phyloP scores from a whole-genome alignment of 495 filamentous ascomycete genomes.

The Cercophora scortea region DNA sequence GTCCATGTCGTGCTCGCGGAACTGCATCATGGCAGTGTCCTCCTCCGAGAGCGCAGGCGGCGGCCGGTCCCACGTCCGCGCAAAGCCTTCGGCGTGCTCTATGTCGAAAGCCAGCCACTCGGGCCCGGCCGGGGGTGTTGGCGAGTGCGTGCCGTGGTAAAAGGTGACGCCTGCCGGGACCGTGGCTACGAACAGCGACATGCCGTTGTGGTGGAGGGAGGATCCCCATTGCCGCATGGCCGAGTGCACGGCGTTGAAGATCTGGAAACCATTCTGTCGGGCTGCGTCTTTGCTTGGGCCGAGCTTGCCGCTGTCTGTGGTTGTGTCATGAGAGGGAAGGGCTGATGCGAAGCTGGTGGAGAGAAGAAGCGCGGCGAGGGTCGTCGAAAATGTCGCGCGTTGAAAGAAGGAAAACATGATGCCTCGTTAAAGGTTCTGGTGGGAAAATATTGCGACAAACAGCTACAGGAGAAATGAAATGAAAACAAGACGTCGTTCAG shows the following conservation, averaged over 20 bases:
- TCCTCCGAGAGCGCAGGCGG: neutral
- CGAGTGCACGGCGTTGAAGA: slow-evolving; percentile 61
- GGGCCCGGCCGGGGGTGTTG: slow-evolving; percentile 35
- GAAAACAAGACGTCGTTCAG: too few relatives aligned
- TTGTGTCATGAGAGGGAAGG: neutral
- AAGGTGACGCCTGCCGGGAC: slow-evolving; percentile 53
- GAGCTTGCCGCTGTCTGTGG: neutral
- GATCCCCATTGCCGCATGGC: slow-evolving; percentile 61
- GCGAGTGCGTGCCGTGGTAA: slow-evolving; percentile 48
- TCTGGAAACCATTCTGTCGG: slow-evolving; percentile 45
- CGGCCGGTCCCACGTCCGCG: slow-evolving; percentile 10
- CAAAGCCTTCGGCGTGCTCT: slow-evolving; percentile 57
- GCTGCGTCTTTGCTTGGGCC: slow-evolving; percentile 7
- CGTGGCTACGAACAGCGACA: slow-evolving; percentile 53
- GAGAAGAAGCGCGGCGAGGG: too few relatives aligned
- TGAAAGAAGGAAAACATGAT: too few relatives aligned
- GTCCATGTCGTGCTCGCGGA: neutral
- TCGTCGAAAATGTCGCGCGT: too few relatives aligned
- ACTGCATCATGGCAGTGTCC: too few relatives aligned
- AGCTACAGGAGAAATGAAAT: too few relatives aligned
- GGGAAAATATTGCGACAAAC: too few relatives aligned
- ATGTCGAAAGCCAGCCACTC: slow-evolving; percentile 69
- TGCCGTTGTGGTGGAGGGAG: slow-evolving; percentile 60
- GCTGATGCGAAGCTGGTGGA: too few relatives aligned
- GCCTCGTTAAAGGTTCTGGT: too few relatives aligned